phyloP scores from a whole-genome alignment of 1,284 basidiomycete genomes.

The Boletus sp. region DNA sequence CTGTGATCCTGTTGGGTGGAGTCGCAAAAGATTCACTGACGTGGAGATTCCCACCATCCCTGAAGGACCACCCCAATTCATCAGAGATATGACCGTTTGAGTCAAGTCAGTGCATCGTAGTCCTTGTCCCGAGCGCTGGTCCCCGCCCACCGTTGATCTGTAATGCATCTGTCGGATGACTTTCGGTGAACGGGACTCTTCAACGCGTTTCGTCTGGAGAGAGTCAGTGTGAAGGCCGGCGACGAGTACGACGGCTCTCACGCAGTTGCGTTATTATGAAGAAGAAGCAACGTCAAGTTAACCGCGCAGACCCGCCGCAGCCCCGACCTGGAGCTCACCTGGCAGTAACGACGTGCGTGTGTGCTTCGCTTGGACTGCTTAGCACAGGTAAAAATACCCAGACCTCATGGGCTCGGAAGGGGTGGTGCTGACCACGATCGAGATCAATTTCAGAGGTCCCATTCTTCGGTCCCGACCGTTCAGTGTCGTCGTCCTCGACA shows the following conservation, averaged over 20 bases:
- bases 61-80: conserved; percentile 23
- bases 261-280: neutral
- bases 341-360: too few species aligned
- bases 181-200: too few species aligned
- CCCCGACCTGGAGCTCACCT: too few species aligned
- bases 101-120: too few species aligned
- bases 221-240: too few species aligned
- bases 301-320: neutral
- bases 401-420: neutral
- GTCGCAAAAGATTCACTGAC: conserved; percentile 27
- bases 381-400: too few species aligned
- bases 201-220: too few species aligned
- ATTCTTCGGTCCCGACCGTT: conserved; percentile 11
- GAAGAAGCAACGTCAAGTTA: conserved; percentile 5
- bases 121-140: too few species aligned
- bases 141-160: too few species aligned
- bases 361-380: too few species aligned
- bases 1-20: conserved; percentile 16
- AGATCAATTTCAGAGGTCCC: neutral
- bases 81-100: neutral
- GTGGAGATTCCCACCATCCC: conserved; percentile 33
- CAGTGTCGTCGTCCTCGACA: too few species aligned
- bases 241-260: too few species aligned
- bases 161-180: neutral
- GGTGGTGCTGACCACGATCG: neutral